These are phyloP conservation scores for Penicillium tannophilum DNA, from an alignment of 495 filamentous ascomycete genomes.

Conservation along the genomic window DNA sequence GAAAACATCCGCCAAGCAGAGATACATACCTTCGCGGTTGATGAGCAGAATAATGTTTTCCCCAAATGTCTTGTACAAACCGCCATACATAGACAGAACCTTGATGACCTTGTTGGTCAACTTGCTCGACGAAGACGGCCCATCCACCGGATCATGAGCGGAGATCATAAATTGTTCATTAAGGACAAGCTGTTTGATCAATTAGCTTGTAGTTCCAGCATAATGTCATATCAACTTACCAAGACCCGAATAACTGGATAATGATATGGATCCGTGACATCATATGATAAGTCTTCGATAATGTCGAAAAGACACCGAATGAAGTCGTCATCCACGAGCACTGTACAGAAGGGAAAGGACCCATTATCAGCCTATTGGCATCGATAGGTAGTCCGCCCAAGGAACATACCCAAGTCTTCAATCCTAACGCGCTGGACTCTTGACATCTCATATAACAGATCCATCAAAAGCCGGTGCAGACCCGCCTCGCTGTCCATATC, in stretches of 20 bases:
- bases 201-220: conserved; percentile 11
- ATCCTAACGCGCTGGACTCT: conserved; percentile 79
- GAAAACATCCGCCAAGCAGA: neutral
- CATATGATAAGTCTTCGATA: conserved; percentile 86
- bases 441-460: conserved; percentile 96
- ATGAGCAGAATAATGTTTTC: conserved; percentile 96
- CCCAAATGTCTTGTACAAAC: conserved; percentile 87
- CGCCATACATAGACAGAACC: conserved; percentile 74
- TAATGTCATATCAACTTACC: conserved; percentile 48
- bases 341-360: conserved; percentile 28
- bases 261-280: conserved; percentile 92
- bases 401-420: conserved; percentile 70
- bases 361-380: conserved; percentile 1
- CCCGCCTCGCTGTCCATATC: conserved; percentile 66
- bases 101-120: conserved; percentile 95
- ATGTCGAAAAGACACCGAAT: conserved; percentile 81
- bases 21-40: conserved; percentile 77
- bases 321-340: conserved; percentile 80
- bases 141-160: conserved; percentile 54
- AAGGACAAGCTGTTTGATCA: conserved; percentile 71
- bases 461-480: conserved; percentile 79
- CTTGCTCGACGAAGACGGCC: conserved; percentile 40
- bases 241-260: conserved; percentile 93
- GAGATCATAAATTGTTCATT: conserved; percentile 98
- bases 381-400: neutral